Percentiles rank a stretch among this genome's conserved stretches.
Conservation (phyloP, 768 basidiomycete genomes). For the Russula dissimulans region DNA sequence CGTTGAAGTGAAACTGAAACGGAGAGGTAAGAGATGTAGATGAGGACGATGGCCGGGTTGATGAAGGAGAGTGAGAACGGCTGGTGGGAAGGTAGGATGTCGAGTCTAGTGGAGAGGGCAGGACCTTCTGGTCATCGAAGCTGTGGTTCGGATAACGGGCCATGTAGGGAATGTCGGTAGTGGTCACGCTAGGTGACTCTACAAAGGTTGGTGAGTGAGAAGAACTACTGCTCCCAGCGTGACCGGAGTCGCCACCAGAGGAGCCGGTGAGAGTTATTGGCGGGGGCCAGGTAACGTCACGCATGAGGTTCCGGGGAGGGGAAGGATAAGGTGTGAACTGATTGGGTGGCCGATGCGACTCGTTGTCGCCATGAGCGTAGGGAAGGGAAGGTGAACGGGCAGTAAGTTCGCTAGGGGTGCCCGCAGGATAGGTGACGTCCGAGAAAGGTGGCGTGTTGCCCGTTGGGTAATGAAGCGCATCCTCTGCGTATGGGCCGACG, state of each 20-base stretch:
- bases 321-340: conserved; percentile 40
- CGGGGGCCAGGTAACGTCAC: conserved; percentile 25
- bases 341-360: conserved; percentile 39
- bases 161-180: conserved; percentile 40
- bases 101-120: conserved; percentile 40
- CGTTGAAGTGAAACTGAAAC: conserved; percentile 58
- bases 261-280: conserved; percentile 27
- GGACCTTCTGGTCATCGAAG: conserved; percentile 49
- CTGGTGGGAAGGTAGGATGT: conserved; percentile 56
- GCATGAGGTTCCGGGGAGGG: conserved; percentile 18
- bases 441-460: conserved; percentile 38
- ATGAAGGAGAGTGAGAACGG: conserved; percentile 63
- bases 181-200: conserved; percentile 47
- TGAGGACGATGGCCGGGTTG: conserved; percentile 55
- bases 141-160: conserved; percentile 31
- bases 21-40: conserved; percentile 53
- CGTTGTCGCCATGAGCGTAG: conserved; percentile 28
- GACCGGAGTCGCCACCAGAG: conserved; percentile 35
- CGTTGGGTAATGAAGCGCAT: conserved; percentile 38
- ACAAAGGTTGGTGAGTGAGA: conserved; percentile 45
- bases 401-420: conserved; percentile 32
- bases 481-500: conserved; percentile 33
- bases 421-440: conserved; percentile 37
- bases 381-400: conserved; percentile 41
- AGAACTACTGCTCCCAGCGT: conserved; percentile 34